These are phyloP conservation scores for Fusarium sterilihyphosum DNA, from an alignment of 2,329 filamentous ascomycete species.

Conservation along the genomic window DNA sequence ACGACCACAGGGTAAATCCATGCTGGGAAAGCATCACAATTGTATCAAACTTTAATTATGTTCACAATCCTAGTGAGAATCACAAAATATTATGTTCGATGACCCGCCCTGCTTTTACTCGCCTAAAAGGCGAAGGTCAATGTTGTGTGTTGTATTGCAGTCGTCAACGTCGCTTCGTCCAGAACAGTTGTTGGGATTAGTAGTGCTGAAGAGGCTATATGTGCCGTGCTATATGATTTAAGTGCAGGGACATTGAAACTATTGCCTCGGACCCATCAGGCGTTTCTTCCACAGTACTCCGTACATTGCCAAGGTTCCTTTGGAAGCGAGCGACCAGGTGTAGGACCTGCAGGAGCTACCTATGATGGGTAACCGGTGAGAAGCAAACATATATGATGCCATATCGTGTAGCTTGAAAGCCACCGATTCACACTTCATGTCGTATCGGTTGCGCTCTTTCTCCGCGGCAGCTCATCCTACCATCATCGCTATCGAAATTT, in stretches of 20 bases:
- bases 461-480: not conserved
- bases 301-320: not conserved
- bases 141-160: conserved; percentile 16
- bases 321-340: not conserved
- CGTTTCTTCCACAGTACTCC: conserved; percentile 1
- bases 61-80: not conserved
- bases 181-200: not conserved
- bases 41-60: not conserved
- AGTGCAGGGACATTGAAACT: conserved; percentile 25
- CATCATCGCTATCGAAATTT: conserved; percentile 10
- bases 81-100: not conserved
- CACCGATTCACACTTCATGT: not conserved
- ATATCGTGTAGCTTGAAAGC: conserved; percentile 11
- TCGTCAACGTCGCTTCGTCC: conserved; percentile 21
- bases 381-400: not conserved
- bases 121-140: conserved; percentile 2
- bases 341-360: not conserved
- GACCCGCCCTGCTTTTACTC: not conserved
- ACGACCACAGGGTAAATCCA: not conserved
- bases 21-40: not conserved
- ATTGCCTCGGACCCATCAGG: conserved; percentile 32
- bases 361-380: not conserved
- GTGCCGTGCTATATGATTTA: conserved; percentile 28
- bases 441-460: not conserved
- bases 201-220: conserved; percentile 31